Base-by-base conservation (phyloP, 2,329 filamentous ascomycete species). In the Aaosphaeria pasadenensis region DNA sequence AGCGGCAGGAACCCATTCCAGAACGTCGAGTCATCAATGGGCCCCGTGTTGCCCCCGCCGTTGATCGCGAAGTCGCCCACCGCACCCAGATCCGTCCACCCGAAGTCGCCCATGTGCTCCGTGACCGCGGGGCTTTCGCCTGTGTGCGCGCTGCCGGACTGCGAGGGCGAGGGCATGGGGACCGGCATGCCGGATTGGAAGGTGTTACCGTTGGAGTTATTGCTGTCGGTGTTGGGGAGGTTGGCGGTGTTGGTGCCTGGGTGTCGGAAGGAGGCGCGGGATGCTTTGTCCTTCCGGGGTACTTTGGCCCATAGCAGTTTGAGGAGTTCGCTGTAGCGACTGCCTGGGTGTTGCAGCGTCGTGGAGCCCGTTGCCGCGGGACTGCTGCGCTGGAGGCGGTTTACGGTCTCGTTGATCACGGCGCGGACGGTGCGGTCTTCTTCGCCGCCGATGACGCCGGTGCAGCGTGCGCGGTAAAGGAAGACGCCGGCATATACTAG, bases 401-500 rank as follows among this genome's bases (percentile, higher is more conserved):
- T 57, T 46, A 77, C 64, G 1, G 74, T 77, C 48, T 77, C 74
- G 42, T 74, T 69, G 43, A 77, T 71, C 70, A 77, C 74, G 28
- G 68, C 63, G 17, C 74, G 69, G 17, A 77, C 72, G 3, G 72
- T 72, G 30, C 70, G 63, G 49, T 77, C 74, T 54, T 77, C 75
- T 40, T 77, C 74, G 11, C 68, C 60, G 17, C 66, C 64, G n/a
- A 77, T 72, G 24, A 77, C 74, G 39, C 74, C 74, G 2, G 74
- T 74, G 48, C 72, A 75, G 46, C 74, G 66, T 2, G 75, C 75
- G 30, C 74, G 71, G 56, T 77, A 77, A 7, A 77, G 62, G 56
- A 77, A 77, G 6, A 77, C 75, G 7, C 73, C 74, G 1, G 72
- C 71, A 48, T 77, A 77, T 30, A 77, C 72, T 5, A 75, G 71